Percentiles rank a stretch among this genome's conserved stretches.
phyloP scores from a whole-genome alignment of 2,329 filamentous ascomycete genomes.

The Peltaster fructicola region DNA sequence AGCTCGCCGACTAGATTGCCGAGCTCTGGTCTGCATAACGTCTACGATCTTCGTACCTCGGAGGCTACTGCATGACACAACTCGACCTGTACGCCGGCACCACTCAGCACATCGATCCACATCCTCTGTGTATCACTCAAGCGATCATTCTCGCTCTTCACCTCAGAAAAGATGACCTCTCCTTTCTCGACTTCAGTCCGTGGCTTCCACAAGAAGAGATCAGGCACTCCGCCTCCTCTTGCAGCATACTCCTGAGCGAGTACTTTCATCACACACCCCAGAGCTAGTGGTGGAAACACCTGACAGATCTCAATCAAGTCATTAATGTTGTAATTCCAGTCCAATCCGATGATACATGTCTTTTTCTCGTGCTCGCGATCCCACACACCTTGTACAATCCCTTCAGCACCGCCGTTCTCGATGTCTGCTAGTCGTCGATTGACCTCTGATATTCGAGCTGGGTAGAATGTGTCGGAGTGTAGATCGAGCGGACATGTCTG shows the following conservation, averaged over 20 bases:
- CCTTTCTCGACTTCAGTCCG: slow-evolving; percentile 11
- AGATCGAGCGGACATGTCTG: slow-evolving; percentile 89
- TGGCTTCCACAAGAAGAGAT: slow-evolving; percentile 72
- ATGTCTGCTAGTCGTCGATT: slow-evolving; percentile 75
- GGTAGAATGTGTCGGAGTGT: slow-evolving; percentile 83
- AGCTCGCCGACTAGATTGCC: too few species aligned
- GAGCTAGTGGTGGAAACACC: slow-evolving; percentile 63
- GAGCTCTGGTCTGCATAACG: too few species aligned
- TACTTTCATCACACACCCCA: slow-evolving; percentile 77
- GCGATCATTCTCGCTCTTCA: slow-evolving; percentile 57
- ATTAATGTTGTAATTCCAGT: slow-evolving; percentile 69
- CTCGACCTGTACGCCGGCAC: slow-evolving; percentile 71
- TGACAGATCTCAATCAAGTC: slow-evolving; percentile 63
- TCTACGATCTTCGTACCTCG: slow-evolving; percentile 35
- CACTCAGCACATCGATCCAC: slow-evolving; percentile 87
- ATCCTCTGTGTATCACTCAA: slow-evolving; percentile 89
- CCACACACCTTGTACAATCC: slow-evolving; percentile 52
- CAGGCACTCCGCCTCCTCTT: slow-evolving; percentile 73
- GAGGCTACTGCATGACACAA: slow-evolving; percentile 49
- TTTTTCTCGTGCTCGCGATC: slow-evolving; percentile 47
- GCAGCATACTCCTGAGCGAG: slow-evolving; percentile 89
- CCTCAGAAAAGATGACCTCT: slow-evolving; percentile 26
- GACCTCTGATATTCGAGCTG: slow-evolving; percentile 71
- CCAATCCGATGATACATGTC: slow-evolving; percentile 78
- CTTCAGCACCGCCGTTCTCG: slow-evolving; percentile 57